Conservation (phyloP, 345 rosid genomes). For the Gynandropsis gynandra region DNA sequence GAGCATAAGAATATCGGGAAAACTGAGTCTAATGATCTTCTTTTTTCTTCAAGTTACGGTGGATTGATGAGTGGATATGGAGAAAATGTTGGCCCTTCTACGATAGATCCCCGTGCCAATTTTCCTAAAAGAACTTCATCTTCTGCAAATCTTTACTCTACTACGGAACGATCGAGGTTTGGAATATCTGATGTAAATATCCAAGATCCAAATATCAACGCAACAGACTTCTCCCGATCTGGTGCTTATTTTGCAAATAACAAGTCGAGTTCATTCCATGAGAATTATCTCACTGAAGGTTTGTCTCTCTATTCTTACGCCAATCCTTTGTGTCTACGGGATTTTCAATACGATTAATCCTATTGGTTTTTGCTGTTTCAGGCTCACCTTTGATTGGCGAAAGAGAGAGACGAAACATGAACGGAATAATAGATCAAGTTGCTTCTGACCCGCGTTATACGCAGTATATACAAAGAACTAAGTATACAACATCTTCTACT, state of each 20-base stretch:
- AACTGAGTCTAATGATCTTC: conserved; percentile 37
- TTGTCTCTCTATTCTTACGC: conserved; percentile 14
- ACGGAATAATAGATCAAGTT: conserved; percentile 39
- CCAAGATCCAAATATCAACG: conserved; percentile 36
- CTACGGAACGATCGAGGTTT: conserved; percentile 39
- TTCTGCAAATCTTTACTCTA: conserved; percentile 55
- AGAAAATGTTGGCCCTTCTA: conserved; percentile 39
- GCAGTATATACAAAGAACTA: conserved; percentile 44
- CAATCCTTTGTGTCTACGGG: neutral
- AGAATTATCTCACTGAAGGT: conserved; percentile 50
- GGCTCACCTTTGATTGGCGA: conserved; percentile 40
- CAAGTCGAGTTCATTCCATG: conserved; percentile 37
- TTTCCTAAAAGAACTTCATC: conserved; percentile 62
- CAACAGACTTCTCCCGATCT: conserved; percentile 32
- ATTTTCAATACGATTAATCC: conserved; percentile 1
- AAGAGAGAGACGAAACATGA: conserved; percentile 35
- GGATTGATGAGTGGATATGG: conserved; percentile 42
- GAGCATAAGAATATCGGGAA: conserved; percentile 41
- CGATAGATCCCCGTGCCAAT: conserved; percentile 34
- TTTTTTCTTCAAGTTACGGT: conserved; percentile 37
- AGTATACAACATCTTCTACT: conserved; percentile 30
- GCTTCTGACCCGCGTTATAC: conserved; percentile 44
- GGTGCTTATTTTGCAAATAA: conserved; percentile 42
- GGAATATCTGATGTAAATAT: conserved; percentile 40
- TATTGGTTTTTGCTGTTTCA: conserved; percentile 23